Percentiles rank a stretch among this genome's conserved stretches.
phyloP scores from a whole-genome alignment of 768 basidiomycete genomes.

The Roridomyces roridus region DNA sequence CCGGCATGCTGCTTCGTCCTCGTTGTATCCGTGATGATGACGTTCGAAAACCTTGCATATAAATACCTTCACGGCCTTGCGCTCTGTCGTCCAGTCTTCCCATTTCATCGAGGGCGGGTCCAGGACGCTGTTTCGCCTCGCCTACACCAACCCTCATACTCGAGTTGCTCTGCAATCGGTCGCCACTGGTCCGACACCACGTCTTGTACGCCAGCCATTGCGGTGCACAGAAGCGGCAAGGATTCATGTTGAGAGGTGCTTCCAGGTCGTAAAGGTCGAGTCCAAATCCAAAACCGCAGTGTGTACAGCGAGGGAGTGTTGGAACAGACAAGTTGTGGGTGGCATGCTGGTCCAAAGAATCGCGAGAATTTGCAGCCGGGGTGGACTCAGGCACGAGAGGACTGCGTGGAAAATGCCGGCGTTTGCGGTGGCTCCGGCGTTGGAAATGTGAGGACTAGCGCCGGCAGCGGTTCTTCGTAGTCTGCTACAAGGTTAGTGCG shows the following conservation, averaged over 20 bases:
- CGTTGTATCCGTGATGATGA: conserved; percentile 20
- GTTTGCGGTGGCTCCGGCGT: conserved; percentile 37
- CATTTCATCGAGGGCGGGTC: conserved; percentile 20
- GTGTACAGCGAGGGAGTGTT: conserved; percentile 23
- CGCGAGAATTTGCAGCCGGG: not conserved
- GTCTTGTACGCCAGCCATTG: conserved; percentile 29
- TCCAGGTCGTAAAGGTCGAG: conserved; percentile 24
- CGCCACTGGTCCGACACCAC: conserved; percentile 21
- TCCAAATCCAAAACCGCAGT: conserved; percentile 25
- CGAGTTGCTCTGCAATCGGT: conserved; percentile 15
- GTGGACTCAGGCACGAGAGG: conserved; percentile 15
- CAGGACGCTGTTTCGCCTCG: conserved; percentile 18
- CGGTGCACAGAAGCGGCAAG: conserved; percentile 24
- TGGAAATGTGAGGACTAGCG: conserved; percentile 38
- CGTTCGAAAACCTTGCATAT: conserved; percentile 20
- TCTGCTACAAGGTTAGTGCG: not conserved
- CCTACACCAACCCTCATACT: conserved; percentile 16
- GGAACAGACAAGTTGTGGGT: conserved; percentile 15
- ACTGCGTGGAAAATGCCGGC: conserved; percentile 21
- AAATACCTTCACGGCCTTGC: conserved; percentile 10
- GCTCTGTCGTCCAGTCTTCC: conserved; percentile 1
- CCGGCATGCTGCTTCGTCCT: conserved; percentile 10
- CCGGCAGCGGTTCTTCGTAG: conserved; percentile 29
- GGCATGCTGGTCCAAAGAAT: not conserved
- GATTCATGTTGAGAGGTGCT: conserved; percentile 10